Evolutionary conservation across 805 yeast genomes (phyloP), one percentile per base, ranked within the genome.

Genomic region (Blastobotrys terrestris): DNA sequence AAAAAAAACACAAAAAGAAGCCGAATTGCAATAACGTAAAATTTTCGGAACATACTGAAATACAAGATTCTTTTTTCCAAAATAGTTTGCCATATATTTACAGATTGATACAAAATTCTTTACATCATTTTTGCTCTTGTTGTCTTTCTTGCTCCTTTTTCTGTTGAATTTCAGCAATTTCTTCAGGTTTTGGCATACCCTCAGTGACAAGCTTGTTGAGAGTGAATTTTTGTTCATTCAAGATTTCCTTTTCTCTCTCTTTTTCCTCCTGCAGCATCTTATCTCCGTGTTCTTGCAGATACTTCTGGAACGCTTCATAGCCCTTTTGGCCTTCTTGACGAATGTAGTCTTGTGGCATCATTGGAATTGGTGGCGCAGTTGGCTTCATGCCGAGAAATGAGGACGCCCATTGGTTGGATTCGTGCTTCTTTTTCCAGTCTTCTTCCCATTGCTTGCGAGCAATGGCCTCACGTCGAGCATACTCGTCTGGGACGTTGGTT

Each of bases 301-400:
- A 75, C 70, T 85, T 82, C 72, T 83, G 83, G 81, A 89, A 86
- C 61, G 83, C 81, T 62, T 84, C 83, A 69, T 89, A 92, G 68
- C 87, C 89, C 73, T 82, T 80, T 71, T 89, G 96, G 62, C 96
- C 97, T 67, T 87, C 92, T 67, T 89, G 95, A 67, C 97, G 85
- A 60, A 91, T 83, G 52, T 81, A 67, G 71, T 92, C 99, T 67
- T 90, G 78, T 31, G 96, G 96, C 84, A 85, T 81, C 71, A 83
- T 81, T 56, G 84, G 84, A 65, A 78, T 65, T 66, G 72, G 60
- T 66, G 65, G 80, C 46, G 72, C 69, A 53, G 74, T 71, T 3
- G 76, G 63, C 46, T 84, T 79, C 43, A 83, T 70, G 43, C 96
- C 96, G 53, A 90, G 72, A 55, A 87, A 65, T 47, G 76, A 72